Evolutionary conservation across 345 rosid species (phyloP), one percentile per base, ranked within the genome.

Genomic region (Clarkia xantiana): DNA sequence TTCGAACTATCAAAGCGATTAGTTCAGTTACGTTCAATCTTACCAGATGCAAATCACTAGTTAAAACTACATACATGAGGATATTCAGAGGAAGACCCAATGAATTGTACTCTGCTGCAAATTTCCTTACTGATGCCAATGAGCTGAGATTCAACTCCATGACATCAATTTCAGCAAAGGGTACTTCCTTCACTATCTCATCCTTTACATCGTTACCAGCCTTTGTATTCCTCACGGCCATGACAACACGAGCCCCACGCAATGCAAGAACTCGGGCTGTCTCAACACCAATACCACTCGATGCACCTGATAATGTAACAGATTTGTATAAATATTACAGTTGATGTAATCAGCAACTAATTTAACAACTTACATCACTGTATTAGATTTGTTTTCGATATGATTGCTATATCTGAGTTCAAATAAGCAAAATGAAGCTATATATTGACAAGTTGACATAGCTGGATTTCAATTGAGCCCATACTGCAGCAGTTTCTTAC

Each of bases 101-200:
- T 13, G 80, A 61, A 25, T 55, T 64, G 72, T 67, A 78, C 5
- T 78, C 72, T 12, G 73, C 62, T 0, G 80, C 75, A 46, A 82
- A 82, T 17, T 79, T 76, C 68, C 74, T 72, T 13, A 82, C 63
- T 3, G 95, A 85, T 52, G 61, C 74, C 73, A 81, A 54, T 13
- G 91, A 79, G 63, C 95, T 68, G 54, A 85, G 87, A 68, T 85
- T 87, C 71, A 81, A 62, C 64, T 85, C 79, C 81, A 75, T 74
- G 25, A 62, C 75, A 54, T 81, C 83, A 49, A 82, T 66, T 64
- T 76, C 74, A 49, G 84, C 86, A 10, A 53, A 29, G 18, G 84
- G 75, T n/a, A 58, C 55, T 63, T 71, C 65, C 68, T 78, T 74
- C 13, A 72, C 49, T 39, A 82, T 85, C 49, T 72, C 65, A 49